Evolutionary conservation across 495 filamentous ascomycete genomes (phyloP).

Genomic region (Penicillium cosmopolitanum): DNA sequence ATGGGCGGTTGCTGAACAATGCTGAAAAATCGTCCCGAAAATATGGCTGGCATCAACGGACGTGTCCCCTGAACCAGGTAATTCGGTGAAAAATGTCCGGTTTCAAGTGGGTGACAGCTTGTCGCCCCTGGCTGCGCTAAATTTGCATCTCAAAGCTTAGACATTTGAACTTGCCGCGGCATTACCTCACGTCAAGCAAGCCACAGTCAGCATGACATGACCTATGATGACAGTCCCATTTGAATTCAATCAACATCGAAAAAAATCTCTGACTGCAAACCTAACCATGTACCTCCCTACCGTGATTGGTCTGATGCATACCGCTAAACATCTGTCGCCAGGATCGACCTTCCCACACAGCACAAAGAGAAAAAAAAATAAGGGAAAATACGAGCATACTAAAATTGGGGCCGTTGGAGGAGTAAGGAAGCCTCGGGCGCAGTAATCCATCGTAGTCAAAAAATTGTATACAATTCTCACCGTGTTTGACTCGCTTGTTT

Average conservation of each 20-base stretch:
- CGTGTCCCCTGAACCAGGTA: slow-evolving; percentile 7
- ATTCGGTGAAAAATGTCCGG: slow-evolving; percentile 15
- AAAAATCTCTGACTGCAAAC: background rate
- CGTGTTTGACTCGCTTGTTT: slow-evolving; percentile 21
- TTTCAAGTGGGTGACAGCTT: slow-evolving; percentile 9
- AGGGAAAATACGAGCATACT: background rate
- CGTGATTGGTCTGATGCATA: slow-evolving; percentile 7
- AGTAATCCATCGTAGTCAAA: background rate
- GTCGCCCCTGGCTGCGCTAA: background rate
- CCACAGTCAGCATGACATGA: background rate
- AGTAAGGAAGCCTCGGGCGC: background rate
- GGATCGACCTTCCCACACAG: slow-evolving; percentile 2
- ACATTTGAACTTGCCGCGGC: background rate
- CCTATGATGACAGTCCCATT: background rate
- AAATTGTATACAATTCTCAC: background rate
- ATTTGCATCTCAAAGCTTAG: slow-evolving; percentile 17
- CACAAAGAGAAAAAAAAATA: background rate
- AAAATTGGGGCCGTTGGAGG: background rate
- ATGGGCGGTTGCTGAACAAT: slow-evolving; percentile 5
- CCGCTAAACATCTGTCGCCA: background rate
- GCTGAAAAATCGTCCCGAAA: slow-evolving; percentile 1
- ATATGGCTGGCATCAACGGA: background rate
- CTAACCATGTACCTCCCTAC: background rate
- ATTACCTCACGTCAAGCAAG: background rate
- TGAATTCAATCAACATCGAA: background rate